A percentile compares a stretch with the other conserved stretches of the same genome.
Evolutionary conservation across 305 asterid species (phyloP).

Genomic region (Lippia alba): DNA sequence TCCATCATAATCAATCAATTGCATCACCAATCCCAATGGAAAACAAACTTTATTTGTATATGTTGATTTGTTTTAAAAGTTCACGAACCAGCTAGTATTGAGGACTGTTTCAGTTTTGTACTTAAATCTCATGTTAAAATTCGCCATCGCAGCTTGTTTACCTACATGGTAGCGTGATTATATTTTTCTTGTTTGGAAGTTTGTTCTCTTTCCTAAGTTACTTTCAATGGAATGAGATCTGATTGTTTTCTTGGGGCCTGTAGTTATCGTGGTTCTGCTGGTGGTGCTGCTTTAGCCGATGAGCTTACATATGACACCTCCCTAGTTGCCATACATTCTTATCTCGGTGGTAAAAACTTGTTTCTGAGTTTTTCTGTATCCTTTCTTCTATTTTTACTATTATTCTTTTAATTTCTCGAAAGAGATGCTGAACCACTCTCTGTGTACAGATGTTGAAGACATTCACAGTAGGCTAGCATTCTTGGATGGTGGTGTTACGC

Average conservation of each 20-base stretch:
- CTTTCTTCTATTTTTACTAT: neutral
- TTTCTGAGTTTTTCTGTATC: constrained; percentile 2
- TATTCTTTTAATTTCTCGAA: constrained; percentile 6
- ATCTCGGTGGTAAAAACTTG: constrained; percentile 82
- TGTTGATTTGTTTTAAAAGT: too few relatives aligned
- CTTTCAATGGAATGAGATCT: constrained; percentile 24
- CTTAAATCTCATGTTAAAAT: constrained; percentile 1
- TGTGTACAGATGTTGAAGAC: constrained; percentile 76
- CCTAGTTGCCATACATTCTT: constrained; percentile 83
- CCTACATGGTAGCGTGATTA: neutral
- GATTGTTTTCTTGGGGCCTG: constrained; percentile 31
- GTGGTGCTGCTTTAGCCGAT: constrained; percentile 66
- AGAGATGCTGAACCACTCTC: constrained; percentile 33
- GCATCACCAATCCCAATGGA: too few relatives aligned
- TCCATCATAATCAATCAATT: too few relatives aligned
- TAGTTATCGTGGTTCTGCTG: constrained; percentile 51
- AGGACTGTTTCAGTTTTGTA: constrained; percentile 14
- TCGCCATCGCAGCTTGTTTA: neutral
- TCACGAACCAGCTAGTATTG: constrained; percentile 4
- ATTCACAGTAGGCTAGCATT: constrained; percentile 78
- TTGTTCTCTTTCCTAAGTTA: neutral
- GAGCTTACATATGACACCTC: constrained; percentile 74
- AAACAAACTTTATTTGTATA: too few relatives aligned
- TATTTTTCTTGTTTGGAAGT: neutral
- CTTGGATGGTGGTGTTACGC: constrained; percentile 85